Percentiles rank a stretch among this genome's conserved stretches.
These are phyloP conservation scores for Venustampulla echinocandica DNA, from an alignment of 495 filamentous ascomycete species.

Conservation along the genomic window DNA sequence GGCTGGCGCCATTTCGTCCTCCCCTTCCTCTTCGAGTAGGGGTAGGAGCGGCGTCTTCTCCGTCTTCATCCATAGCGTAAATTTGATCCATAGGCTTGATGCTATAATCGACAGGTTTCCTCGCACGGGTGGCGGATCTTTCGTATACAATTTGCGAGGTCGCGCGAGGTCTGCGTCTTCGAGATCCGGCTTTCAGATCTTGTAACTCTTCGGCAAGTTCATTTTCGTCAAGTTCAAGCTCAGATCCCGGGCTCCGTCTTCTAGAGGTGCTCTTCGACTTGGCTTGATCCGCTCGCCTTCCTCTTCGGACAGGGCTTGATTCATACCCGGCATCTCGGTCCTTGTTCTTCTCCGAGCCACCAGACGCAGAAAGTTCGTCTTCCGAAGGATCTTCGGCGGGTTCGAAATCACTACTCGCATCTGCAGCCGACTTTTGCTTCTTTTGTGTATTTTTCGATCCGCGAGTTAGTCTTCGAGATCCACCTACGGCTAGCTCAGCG, in stretches of 20 bases:
- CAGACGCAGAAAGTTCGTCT: conserved; percentile 33
- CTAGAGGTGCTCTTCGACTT: conserved; percentile 31
- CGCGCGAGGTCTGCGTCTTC: conserved; percentile 9
- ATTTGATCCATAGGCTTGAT: conserved; percentile 68
- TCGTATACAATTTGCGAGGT: conserved; percentile 26
- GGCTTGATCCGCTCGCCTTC: conserved; percentile 30
- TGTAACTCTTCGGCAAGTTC: conserved; percentile 71
- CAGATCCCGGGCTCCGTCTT: conserved; percentile 34
- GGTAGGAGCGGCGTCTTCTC: conserved; percentile 52
- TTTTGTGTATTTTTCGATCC: conserved; percentile 31
- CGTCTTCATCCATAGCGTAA: conserved; percentile 59
- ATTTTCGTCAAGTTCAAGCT: conserved; percentile 60
- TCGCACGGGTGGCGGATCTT: conserved; percentile 36
- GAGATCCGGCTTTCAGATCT: conserved; percentile 16
- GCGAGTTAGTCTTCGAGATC: conserved; percentile 39
- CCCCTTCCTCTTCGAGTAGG: conserved; percentile 55
- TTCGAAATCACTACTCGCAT: conserved; percentile 84
- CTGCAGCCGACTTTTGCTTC: conserved; percentile 47
- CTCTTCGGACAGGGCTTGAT: conserved; percentile 31
- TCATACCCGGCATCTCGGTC: conserved; percentile 31
- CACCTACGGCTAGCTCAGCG: conserved; percentile 5
- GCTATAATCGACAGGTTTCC: conserved; percentile 60
- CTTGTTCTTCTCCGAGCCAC: conserved; percentile 27
- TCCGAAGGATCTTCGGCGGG: conserved; percentile 57
- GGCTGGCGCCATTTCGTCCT: conserved; percentile 41